Base-by-base conservation (phyloP, 257 asterid species). In the Mitragyna speciosa region DNA sequence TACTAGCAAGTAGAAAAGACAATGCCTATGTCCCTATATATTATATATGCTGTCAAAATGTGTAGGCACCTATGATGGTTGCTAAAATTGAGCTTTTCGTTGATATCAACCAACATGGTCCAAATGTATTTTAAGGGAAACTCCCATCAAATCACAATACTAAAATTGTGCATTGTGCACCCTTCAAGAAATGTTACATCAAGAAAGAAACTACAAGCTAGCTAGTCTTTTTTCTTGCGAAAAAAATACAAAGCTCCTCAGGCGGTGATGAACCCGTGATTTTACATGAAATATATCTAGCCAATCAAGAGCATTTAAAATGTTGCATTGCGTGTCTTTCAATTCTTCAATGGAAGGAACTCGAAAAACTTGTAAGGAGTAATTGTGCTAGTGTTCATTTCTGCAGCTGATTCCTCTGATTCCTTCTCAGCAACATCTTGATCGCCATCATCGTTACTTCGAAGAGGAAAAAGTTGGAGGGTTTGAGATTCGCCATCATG, bases 311-410 rank as follows among this genome's bases (percentile, higher is more conserved):
- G 22, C 10, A 28, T 12, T 36, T 28, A 28, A 64, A 56, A 75
- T 15, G 36, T 63, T 41, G 17, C 58, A 41, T 31, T n/a, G 28
- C 41, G 28, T 28, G 54, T 47, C 31, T 48, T 39, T 89, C 76
- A 93, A 45, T 93, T 93, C 87, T 91, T 95, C 49, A 95, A 30
- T 0, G 99, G 99, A 12, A 95, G 96, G 75, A 95, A 95, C 79
- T 95, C 99, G 68, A 89, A 95, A 72, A 92, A 95, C 80, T 88
- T 93, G 79, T 78, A 87, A 73, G 94, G 88, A 59, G 87, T 28
- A 7, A 81, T 73, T 8, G 72, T 24, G 43, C 7, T 9, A 33
- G 56, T 12, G 20, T 80, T 79, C 77, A 83, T 54, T 61, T 73
- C 79, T 2, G 67, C 78, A 17, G 58, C 75, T 0, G 87, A 83